Evolutionary conservation across 2,329 filamentous ascomycete genomes (phyloP).

Genomic region (Xylariomycetidae sp.): DNA sequence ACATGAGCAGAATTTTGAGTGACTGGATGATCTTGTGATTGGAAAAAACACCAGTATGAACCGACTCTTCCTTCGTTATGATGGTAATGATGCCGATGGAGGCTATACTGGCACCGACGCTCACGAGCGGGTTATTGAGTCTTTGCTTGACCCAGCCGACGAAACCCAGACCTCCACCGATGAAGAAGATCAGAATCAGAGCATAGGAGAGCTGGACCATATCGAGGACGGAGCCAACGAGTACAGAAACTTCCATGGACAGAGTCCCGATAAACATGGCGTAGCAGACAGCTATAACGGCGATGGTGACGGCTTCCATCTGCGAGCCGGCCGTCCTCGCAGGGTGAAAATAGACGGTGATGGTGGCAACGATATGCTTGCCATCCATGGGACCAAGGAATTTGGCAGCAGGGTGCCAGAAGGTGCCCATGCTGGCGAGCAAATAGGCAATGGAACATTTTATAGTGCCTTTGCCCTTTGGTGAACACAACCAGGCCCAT

Average conservation of each 20-base stretch:
- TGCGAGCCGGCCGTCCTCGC: slow-evolving; percentile 83
- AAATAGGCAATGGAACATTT: slow-evolving; percentile 92
- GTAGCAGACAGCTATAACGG: slow-evolving; percentile 74
- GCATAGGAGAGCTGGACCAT: slow-evolving; percentile 69
- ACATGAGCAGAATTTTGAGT: slow-evolving; percentile 78
- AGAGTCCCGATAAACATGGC: slow-evolving; percentile 70
- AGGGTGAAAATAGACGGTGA: slow-evolving; percentile 94
- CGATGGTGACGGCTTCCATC: slow-evolving; percentile 77
- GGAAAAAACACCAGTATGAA: slow-evolving; percentile 77
- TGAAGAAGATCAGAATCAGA: slow-evolving; percentile 76
- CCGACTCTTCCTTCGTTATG: slow-evolving; percentile 84
- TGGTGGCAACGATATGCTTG: slow-evolving; percentile 89
- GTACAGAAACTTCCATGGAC: slow-evolving; percentile 83
- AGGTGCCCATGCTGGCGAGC: slow-evolving; percentile 80
- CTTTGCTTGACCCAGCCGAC: slow-evolving; percentile 84
- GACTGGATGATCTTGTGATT: slow-evolving; percentile 78
- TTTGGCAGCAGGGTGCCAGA: slow-evolving; percentile 66
- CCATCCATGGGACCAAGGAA: slow-evolving; percentile 81
- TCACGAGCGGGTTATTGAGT: slow-evolving; percentile 73
- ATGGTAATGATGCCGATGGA: slow-evolving; percentile 87
- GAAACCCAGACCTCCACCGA: slow-evolving; percentile 81
- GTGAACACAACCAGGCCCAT: slow-evolving; percentile 62
- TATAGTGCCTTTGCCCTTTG: slow-evolving; percentile 72
- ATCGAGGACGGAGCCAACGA: slow-evolving; percentile 65
- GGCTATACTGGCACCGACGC: slow-evolving; percentile 78